Conservation (phyloP, 106 monocot species). For the Ottelia alismoides region DNA sequence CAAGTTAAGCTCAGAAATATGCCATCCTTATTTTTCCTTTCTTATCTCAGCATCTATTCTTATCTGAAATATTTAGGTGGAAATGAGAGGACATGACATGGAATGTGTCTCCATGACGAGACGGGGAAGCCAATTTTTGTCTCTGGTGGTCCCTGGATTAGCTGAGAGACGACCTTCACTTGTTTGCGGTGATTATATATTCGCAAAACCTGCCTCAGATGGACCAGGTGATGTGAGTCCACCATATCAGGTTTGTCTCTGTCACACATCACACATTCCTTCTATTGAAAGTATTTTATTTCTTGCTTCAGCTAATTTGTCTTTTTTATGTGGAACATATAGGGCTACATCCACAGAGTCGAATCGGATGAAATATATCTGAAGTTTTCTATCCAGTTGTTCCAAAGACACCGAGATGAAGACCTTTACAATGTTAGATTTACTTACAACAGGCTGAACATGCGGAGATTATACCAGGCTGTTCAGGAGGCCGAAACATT, state of each 20-base stretch:
- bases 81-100: slow-evolving; percentile 86
- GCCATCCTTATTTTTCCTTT: too few species aligned
- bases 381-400: slow-evolving; percentile 43
- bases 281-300: too few species aligned
- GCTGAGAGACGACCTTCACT: slow-evolving; percentile 93
- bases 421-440: slow-evolving; percentile 69
- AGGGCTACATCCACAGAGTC: slow-evolving; percentile 85
- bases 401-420: slow-evolving; percentile 30
- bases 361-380: slow-evolving; percentile 86
- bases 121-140: slow-evolving; percentile 45
- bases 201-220: slow-evolving; percentile 28
- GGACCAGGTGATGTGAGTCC: slow-evolving; percentile 1
- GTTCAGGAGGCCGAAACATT: slow-evolving; percentile 40
- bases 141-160: slow-evolving; percentile 79
- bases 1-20: too few species aligned
- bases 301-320: too few species aligned
- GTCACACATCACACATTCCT: too few species aligned
- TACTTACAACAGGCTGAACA: slow-evolving; percentile 70
- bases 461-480: slow-evolving; percentile 74
- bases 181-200: slow-evolving; percentile 62
- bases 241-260: slow-evolving; percentile 50
- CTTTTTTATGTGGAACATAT: not conserved
- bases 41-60: not conserved
- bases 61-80: slow-evolving; percentile 27
- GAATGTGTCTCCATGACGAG: slow-evolving; percentile 58